Conservation (phyloP, 306 rosid species). For the Lathyrus sativus region DNA sequence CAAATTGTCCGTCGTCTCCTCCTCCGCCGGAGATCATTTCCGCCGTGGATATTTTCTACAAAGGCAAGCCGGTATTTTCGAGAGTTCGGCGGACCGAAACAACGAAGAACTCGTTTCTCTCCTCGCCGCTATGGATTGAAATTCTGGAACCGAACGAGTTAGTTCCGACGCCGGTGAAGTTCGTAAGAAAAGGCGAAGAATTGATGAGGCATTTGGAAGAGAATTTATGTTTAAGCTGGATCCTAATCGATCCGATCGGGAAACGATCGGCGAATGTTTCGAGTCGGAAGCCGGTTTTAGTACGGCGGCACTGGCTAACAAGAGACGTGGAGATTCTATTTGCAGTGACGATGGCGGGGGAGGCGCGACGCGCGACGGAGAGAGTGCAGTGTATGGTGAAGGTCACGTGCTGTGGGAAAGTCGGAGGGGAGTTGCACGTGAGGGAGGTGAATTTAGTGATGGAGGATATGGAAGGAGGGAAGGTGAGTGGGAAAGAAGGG, state of each 20-base stretch:
- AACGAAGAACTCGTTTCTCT: slow-evolving; percentile 48
- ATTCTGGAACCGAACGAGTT: slow-evolving; percentile 58
- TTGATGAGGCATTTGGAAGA: slow-evolving; percentile 56
- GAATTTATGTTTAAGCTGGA: slow-evolving; percentile 68
- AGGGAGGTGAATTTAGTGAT: slow-evolving; percentile 66
- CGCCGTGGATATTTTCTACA: slow-evolving; percentile 69
- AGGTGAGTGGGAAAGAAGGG: slow-evolving; percentile 61
- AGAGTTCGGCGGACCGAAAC: slow-evolving; percentile 50
- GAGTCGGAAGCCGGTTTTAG: slow-evolving; percentile 61
- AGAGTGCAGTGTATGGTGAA: slow-evolving; percentile 55
- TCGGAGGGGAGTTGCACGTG: slow-evolving; percentile 59
- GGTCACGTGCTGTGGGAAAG: slow-evolving; percentile 65
- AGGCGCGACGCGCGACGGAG: slow-evolving; percentile 26
- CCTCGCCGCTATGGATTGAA: slow-evolving; percentile 59
- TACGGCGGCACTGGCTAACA: slow-evolving; percentile 73
- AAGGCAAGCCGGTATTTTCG: slow-evolving; percentile 54
- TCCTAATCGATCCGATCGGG: slow-evolving; percentile 53
- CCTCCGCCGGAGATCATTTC: slow-evolving; percentile 51
- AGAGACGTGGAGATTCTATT: slow-evolving; percentile 64
- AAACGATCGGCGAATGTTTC: slow-evolving; percentile 68
- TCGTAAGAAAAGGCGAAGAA: slow-evolving; percentile 35
- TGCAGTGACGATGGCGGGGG: slow-evolving; percentile 52
- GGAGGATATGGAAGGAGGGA: slow-evolving; percentile 74
- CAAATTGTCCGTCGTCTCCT: slow-evolving; percentile 3
- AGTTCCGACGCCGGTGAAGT: slow-evolving; percentile 47